Evolutionary conservation across 495 filamentous ascomycete species (phyloP), one percentile per base, ranked within the genome.

Genomic region (Penicillium coprophilum): DNA sequence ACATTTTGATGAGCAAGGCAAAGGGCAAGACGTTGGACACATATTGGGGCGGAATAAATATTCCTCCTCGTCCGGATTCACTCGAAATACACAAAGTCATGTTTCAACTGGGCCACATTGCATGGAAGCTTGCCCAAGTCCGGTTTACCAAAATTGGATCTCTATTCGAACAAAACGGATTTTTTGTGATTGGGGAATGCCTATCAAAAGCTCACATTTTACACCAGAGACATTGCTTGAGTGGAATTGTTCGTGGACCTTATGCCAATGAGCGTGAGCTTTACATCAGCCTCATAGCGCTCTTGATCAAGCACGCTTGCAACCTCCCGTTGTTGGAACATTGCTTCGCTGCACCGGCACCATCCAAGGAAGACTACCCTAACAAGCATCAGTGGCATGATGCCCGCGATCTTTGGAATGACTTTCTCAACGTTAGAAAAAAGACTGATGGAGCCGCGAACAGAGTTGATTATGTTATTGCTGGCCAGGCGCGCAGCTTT

Each of bases 1-100:
- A 28, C 44, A 46, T 46, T 28, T 10, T 46, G 15, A 46, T 46
- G 44, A 46, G 44, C 24, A 46, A 28, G 44, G 44, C 44, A 2
- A 6, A 28, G n/a, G 44, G 44, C 13, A 46, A 46, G 15, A n/a
- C 44, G 20, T 15, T 46, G 24, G 44, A 9, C 4, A n/a, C 8
- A 46, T 46, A 24, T 46, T 23, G 44, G 15, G 20, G 44, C 2
- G 1, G 4, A 24, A 46, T 0, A 7, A 28, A n/a, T 28, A 10
- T 46, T 15, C 24, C 28, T 17, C 2, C n/a, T 46, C 44, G 13
- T 4, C 13, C 4, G 24, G 23, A 9, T 10, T 28, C 44, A 30
- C 24, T 28, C 12, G 44, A 24, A 4, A 6, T 46, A 5, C n/a
- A 17, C 13, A 46, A 46, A 46, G 24, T 46, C 7, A 28, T 46